Evolutionary conservation across 176 grass and related monocot genomes (phyloP).

Genomic region (Raddia distichophylla): DNA sequence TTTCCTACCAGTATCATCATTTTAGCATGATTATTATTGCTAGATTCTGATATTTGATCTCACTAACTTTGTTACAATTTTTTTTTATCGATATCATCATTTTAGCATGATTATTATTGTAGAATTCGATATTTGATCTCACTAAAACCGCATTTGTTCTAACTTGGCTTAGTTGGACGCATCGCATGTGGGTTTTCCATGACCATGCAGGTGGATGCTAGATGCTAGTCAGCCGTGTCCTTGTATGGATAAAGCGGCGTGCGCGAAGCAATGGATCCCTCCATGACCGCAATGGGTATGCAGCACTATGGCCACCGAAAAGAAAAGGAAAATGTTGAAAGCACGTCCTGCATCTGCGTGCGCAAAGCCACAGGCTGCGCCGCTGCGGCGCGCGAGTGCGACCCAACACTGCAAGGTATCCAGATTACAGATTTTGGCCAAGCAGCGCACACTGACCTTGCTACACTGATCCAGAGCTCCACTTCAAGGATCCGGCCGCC

Average conservation of each 20-base stretch:
- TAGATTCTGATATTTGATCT: too few relatives aligned
- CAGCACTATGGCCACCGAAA: conserved; percentile 7
- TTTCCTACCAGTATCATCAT: too few relatives aligned
- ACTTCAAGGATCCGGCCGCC: background rate
- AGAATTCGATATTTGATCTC: too few relatives aligned
- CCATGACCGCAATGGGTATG: background rate
- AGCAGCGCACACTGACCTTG: background rate
- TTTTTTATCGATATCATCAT: too few relatives aligned
- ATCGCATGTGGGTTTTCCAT: too few relatives aligned
- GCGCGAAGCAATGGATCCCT: background rate
- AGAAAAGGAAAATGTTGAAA: conserved; percentile 30
- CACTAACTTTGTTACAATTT: too few relatives aligned
- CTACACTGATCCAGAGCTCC: conserved; percentile 28
- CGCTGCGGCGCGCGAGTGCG: conserved; percentile 9
- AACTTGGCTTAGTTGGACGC: too few relatives aligned
- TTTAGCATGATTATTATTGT: too few relatives aligned
- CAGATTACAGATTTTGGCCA: conserved; percentile 32
- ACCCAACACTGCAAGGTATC: background rate
- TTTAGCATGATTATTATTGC: too few relatives aligned
- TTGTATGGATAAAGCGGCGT: background rate
- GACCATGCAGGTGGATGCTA: too few relatives aligned
- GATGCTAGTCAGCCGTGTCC: too few relatives aligned
- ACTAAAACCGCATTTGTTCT: too few relatives aligned
- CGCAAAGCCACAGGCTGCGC: background rate
- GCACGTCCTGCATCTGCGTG: conserved; percentile 16